Base-by-base conservation (phyloP, 306 rosid species). In the Pachyrhizus erosus region DNA sequence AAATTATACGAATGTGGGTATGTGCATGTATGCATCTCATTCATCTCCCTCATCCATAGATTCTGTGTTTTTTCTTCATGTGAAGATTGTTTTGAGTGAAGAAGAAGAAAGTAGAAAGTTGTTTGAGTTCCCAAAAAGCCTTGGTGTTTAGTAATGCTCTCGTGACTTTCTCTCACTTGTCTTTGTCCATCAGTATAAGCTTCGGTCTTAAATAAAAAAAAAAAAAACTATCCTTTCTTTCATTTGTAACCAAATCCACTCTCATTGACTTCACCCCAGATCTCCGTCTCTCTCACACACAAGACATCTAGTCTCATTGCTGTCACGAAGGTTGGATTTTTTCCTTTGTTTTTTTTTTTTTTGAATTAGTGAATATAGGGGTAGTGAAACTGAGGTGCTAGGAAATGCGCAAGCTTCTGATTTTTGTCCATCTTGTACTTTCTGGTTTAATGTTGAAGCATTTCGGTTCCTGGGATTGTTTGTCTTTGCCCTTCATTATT, bases 111-210 rank as follows among this genome's bases (percentile, higher is more conserved):
- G 49, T 26, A 17, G 42, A 68, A 68, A 84, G 81, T 60, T 26
- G 31, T 84, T 84, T 67, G 46, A 75, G 80, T 84, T 80, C 74
- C 87, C 81, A 71, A 84, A 77, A 84, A 84, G 78, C 40, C 24
- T 79, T 46, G 79, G 71, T 81, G 79, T 76, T 86, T 80, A 86
- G 79, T 84, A 82, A 62, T 70, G 70, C 82, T 79, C 91, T 68
- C 93, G 92, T 88, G 93, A 89, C 77, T 74, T 67, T 60, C 82
- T 77, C 84, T 84, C 85, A 9, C 84, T 60, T 66, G 20, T 73
- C 37, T 21, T 23, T 45, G 24, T 24, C 62, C 84, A 48, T 52
- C 20, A n/a, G 29, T 73, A 15, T n/a, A 54, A 7, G n/a, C 37
- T 58, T 72, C 62, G 11, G 17, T 71, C 60, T 48, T 74, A 60